Evolutionary conservation across 2,329 filamentous ascomycete genomes (phyloP).

Genomic region (Mollisia scopiformis): DNA sequence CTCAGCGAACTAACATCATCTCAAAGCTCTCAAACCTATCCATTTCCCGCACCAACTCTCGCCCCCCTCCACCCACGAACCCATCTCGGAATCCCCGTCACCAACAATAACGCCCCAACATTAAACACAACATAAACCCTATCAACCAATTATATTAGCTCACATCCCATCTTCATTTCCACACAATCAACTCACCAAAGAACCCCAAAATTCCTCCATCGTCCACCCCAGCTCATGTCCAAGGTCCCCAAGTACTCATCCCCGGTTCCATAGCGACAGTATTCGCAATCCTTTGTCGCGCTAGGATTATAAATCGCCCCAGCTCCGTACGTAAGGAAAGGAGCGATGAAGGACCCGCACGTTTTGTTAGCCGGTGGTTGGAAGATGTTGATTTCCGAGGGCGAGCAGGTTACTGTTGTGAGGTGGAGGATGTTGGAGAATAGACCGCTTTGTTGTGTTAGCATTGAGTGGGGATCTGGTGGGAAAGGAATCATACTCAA

Average conservation of each 20-base stretch:
- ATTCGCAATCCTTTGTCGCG: background rate
- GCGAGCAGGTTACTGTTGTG: constrained; percentile 59
- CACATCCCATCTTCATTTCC: no score
- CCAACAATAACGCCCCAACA: background rate
- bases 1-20: no score
- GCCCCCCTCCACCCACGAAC: background rate
- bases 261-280: background rate
- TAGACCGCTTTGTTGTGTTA: background rate
- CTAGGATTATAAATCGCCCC: background rate
- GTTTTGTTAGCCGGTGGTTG: constrained; percentile 56
- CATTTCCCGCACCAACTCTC: no score
- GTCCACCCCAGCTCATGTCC: background rate
- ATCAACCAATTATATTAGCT: no score
- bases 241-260: background rate
- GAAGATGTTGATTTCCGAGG: constrained; percentile 68
- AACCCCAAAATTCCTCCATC: constrained; percentile 3
- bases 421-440: background rate
- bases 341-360: constrained; percentile 55
- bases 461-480: background rate
- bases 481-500: background rate
- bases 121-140: background rate
- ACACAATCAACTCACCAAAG: background rate
- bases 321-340: background rate
- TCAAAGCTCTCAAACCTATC: no score
- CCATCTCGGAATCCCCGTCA: background rate